Evolutionary conservation across 169 alveolate genomes (phyloP).

Genomic region (Plasmodium sp.): DNA sequence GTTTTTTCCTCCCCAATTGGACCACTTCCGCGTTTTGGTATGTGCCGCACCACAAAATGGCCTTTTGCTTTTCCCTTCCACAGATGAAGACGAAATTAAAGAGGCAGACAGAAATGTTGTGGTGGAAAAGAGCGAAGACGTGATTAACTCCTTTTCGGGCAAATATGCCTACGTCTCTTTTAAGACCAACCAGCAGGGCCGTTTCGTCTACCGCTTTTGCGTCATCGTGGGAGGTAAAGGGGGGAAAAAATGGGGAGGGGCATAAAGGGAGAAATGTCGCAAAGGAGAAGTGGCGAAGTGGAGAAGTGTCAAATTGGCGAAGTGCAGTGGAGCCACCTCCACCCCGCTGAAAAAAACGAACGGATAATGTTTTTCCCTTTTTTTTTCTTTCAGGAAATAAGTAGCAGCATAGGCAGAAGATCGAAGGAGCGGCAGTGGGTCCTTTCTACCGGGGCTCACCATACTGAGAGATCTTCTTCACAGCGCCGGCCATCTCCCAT

Average conservation of each 20-base stretch:
- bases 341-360: background rate
- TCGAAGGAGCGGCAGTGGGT: background rate
- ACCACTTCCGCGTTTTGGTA: background rate
- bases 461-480: background rate
- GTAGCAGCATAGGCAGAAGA: conserved; percentile 23
- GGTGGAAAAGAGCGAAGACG: conserved; percentile 25
- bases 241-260: background rate
- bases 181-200: conserved; percentile 36
- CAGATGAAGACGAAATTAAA: conserved; percentile 58
- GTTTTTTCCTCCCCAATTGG: background rate
- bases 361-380: background rate
- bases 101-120: conserved; percentile 55
- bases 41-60: background rate
- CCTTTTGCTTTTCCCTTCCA: background rate
- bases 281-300: background rate
- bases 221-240: conserved; percentile 65
- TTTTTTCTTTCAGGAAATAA: conserved; percentile 37
- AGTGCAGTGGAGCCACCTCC: background rate
- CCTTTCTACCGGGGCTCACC: background rate
- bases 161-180: conserved; percentile 56
- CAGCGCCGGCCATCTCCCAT: background rate
- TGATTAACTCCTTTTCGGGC: conserved; percentile 46
- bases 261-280: too few species aligned
- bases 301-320: background rate
- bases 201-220: conserved; percentile 48